These are phyloP conservation scores for Rhizopus stolonifer DNA, from an alignment of 371 early-diverging fungal genomes.

Conservation along the genomic window DNA sequence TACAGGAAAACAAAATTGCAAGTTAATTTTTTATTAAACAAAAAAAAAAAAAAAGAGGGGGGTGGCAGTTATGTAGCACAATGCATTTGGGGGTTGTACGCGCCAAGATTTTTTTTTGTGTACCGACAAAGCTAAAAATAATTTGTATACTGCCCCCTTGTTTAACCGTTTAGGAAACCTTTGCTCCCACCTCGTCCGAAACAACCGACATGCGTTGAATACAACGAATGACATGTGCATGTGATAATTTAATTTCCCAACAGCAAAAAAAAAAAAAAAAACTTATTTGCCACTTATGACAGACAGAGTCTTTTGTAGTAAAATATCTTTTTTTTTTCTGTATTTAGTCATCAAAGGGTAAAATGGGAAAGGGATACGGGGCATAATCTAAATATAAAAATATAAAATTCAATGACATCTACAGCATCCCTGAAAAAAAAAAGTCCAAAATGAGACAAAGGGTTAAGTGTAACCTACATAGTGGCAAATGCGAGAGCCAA, in stretches of 20 bases:
- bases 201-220: neutral
- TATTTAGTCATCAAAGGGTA: neutral
- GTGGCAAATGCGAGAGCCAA: constrained; percentile 1
- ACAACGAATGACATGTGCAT: neutral
- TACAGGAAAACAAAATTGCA: neutral
- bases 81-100: too few species aligned
- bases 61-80: too few species aligned
- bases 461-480: neutral
- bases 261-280: neutral
- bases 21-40: neutral
- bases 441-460: neutral
- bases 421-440: neutral
- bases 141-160: neutral
- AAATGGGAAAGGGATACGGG: neutral
- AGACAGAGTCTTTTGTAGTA: too few species aligned
- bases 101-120: neutral
- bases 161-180: neutral
- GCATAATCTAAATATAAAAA: neutral
- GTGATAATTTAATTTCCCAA: neutral
- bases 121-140: neutral
- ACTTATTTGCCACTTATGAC: too few species aligned
- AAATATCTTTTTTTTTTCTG: too few species aligned
- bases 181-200: neutral
- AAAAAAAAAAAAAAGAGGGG: neutral
- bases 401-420: neutral